A percentile compares a stretch with the other conserved stretches of the same genome.
Conservation (phyloP, 2,329 filamentous ascomycete species). For the Paraphaeosphaeria minitans region DNA sequence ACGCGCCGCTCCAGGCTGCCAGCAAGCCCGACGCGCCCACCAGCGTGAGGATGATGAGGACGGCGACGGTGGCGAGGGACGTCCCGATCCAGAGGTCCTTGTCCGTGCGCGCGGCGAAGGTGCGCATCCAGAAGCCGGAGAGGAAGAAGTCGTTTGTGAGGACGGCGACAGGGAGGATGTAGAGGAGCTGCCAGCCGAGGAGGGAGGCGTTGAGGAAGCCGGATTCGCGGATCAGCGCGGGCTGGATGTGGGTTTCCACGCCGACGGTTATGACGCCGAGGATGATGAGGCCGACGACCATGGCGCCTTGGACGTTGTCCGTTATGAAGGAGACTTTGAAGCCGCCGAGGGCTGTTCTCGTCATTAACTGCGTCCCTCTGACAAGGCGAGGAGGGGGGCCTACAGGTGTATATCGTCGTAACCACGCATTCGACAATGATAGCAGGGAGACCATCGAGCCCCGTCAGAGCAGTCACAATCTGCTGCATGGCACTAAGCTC, state of each 20-base stretch:
- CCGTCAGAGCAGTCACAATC: conserved; percentile 75
- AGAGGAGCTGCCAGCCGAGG: conserved; percentile 83
- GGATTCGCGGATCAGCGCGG: conserved; percentile 68
- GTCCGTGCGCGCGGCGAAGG: conserved; percentile 80
- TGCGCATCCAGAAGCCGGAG: conserved; percentile 82
- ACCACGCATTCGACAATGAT: conserved; percentile 78
- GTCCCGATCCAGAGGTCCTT: conserved; percentile 77
- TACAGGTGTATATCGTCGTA: conserved; percentile 84
- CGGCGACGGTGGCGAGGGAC: conserved; percentile 65
- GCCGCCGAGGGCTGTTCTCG: conserved; percentile 69
- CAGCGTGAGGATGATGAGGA: conserved; percentile 72
- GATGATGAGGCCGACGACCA: conserved; percentile 77
- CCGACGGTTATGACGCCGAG: conserved; percentile 80
- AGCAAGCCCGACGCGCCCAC: conserved; percentile 76
- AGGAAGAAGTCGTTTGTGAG: conserved; percentile 88
- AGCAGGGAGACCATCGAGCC: conserved; percentile 73
- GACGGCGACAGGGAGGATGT: conserved; percentile 81
- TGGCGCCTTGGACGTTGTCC: conserved; percentile 78
- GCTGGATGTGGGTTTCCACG: conserved; percentile 73
- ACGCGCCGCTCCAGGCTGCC: conserved; percentile 77
- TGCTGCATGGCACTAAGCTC: conserved; percentile 83
- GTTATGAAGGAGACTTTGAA: conserved; percentile 86
- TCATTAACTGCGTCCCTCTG: conserved; percentile 12
- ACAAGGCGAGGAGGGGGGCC: conserved; percentile 22
- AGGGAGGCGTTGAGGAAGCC: conserved; percentile 71